These are phyloP conservation scores for Spergularia bocconei DNA, from an alignment of 148 eudicot species.

Conservation along the genomic window DNA sequence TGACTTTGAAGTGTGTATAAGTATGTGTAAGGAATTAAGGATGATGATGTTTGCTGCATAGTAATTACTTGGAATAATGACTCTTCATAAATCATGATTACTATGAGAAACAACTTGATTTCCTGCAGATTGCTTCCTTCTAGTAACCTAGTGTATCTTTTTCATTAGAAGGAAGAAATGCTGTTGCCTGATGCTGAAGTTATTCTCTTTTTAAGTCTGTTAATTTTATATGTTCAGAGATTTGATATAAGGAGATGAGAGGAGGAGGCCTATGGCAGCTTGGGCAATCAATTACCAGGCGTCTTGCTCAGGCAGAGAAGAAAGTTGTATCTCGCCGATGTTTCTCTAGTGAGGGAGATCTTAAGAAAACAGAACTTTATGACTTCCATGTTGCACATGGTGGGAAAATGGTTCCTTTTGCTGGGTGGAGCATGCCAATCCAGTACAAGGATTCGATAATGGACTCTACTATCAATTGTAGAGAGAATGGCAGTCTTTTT, in stretches of 20 bases:
- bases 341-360: slow-evolving; percentile 75
- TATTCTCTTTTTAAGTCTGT: not conserved
- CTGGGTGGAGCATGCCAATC: slow-evolving; percentile 99
- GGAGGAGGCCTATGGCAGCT: slow-evolving; percentile 93
- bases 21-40: not conserved
- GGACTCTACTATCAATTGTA: slow-evolving; percentile 87
- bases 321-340: slow-evolving; percentile 56
- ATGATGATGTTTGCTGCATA: not conserved
- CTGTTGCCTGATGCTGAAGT: not conserved
- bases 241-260: slow-evolving; percentile 52
- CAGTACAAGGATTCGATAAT: slow-evolving; percentile 98
- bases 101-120: not conserved
- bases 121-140: not conserved
- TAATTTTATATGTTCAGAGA: slow-evolving; percentile 20
- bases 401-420: slow-evolving; percentile 99
- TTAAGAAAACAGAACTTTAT: slow-evolving; percentile 76
- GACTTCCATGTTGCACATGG: slow-evolving; percentile 90
- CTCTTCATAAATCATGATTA: not conserved
- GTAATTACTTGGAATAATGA: not conserved
- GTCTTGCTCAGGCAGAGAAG: slow-evolving; percentile 78
- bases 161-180: not conserved
- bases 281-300: slow-evolving; percentile 85
- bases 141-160: not conserved
- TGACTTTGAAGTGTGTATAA: no score
- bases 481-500: slow-evolving; percentile 88